Evolutionary conservation across 129 eudicot species (phyloP), one percentile per base, ranked within the genome.

Genomic region (Dittrichia graveolens): DNA sequence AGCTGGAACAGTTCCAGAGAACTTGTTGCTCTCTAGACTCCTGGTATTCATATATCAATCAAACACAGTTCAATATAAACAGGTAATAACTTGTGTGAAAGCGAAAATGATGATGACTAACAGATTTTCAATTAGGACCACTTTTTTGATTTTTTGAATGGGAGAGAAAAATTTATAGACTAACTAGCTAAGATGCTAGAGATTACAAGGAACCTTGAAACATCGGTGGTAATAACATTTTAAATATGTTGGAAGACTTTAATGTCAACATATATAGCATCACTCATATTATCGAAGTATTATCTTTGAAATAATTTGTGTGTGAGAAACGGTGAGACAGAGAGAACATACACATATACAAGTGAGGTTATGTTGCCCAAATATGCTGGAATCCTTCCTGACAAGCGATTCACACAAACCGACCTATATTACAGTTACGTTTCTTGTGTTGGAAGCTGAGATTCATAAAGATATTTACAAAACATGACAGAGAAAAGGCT

Each of bases 301-400:
- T 53, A 53, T 53, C 58, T 15, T n/a, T 7, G n/a, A 8, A 54
- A 19, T 18, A 5, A 8, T 41, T 58, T n/a, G n/a, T 13, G 35
- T 6, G 34, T 4, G 61, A 5, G 41, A 54, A 4, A 19, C 14
- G 73, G 74, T 43, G 74, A 75, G 50, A 47, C 76, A 52, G 65
- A 77, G 68, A 65, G 72, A 18, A 38, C 87, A 65, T 77, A 90
- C 96, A 90, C 6, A 67, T 65, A 62, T 63, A 54, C 61, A 41
- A 90, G 94, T 48, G 85, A 72, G 8, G 87, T 80, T 56, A 90
- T 87, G 49, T 85, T 79, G 61, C 94, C 91, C 84, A 90, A 67
- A 63, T 72, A 81, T 64, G 81, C 14, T 7, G 96, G 96, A 65
- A 90, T 79, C 13, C 45, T 84, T 43, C 96, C 96, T 14, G 94